Evolutionary conservation across 306 rosid genomes (phyloP), one percentile per base, ranked within the genome.

Genomic region (Castanospermum australe): DNA sequence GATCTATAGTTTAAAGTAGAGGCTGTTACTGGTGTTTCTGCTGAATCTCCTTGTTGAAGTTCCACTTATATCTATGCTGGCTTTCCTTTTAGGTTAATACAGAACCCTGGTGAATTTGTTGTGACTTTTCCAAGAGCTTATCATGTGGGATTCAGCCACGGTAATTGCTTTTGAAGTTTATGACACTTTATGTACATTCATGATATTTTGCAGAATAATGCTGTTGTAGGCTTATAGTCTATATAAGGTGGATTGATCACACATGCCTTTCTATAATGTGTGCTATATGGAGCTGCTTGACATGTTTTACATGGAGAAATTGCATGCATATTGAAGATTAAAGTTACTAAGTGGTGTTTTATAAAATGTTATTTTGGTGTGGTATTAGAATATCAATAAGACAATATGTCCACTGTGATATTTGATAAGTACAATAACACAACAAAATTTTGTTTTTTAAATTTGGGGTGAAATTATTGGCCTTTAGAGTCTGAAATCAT

Each of bases 61-160:
- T 85, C 83, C 76, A 69, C 82, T 86, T 38, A 89, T 84, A 35
- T 67, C 51, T 75, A 6, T 56, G 62, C 71, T 69, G 69, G 47
- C 59, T 80, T 79, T 88, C 87, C 66, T 76, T 80, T 73, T 90
- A 95, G 99, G 98, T 93, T 95, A 82, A 70, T 89, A 87, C 99
- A 95, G 90, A 91, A 95, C 66, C 97, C 99, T 85, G 99, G 98
- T 60, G 99, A 95, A 91, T 95, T 91, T 88, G 97, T 95, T 60
- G 98, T 95, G 83, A 95, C 99, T 79, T 95, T 95, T 89, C 99
- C 99, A 78, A 90, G 98, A 83, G 97, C 99, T 78, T 95, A 95
- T 87, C 99, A 95, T 87, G 97, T 95, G 36, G 99, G 99, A 90
- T 95, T 95, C 94, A 93, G 99, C 90, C 99, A 95, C 44, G 99